Percentiles rank a stretch among this genome's conserved stretches.
Evolutionary conservation across 495 filamentous ascomycete genomes (phyloP).

Genomic region (Lepidopterella palustris): DNA sequence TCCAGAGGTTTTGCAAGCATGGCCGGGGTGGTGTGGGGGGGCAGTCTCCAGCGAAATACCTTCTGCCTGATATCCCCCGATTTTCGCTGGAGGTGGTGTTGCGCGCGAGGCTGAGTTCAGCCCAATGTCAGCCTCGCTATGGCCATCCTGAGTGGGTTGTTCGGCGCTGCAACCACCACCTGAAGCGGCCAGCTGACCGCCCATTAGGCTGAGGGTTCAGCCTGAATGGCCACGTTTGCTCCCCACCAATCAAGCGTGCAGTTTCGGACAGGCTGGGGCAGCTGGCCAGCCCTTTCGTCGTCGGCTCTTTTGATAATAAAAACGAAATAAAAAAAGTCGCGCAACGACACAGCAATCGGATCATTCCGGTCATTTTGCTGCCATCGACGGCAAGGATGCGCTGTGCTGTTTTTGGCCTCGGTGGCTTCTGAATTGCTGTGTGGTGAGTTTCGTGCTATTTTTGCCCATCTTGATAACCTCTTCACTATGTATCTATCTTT

Average conservation of each 20-base stretch:
- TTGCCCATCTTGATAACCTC: too few species aligned
- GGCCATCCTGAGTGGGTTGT: conserved; percentile 25
- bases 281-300: conserved; percentile 16
- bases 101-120: conserved; percentile 30
- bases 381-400: too few species aligned
- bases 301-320: conserved; percentile 15
- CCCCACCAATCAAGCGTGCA: conserved; percentile 8
- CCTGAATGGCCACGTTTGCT: neutral
- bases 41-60: conserved; percentile 15
- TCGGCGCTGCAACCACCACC: conserved; percentile 23
- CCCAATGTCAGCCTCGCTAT: conserved; percentile 31
- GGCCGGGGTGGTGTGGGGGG: conserved; percentile 5
- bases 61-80: conserved; percentile 27
- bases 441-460: too few species aligned
- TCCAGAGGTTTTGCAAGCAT: neutral
- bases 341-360: conserved; percentile 19
- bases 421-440: too few species aligned
- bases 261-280: conserved; percentile 10
- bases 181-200: conserved; percentile 22
- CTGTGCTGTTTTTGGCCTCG: too few species aligned
- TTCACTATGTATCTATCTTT: too few species aligned
- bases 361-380: too few species aligned
- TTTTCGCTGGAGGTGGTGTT: conserved; percentile 8
- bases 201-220: conserved; percentile 18
- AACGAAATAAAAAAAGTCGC: conserved; percentile 22